Percentiles rank a stretch among this genome's conserved stretches.
These are phyloP conservation scores for Vitellaria paradoxa DNA, from an alignment of 179 eudicot species.

Conservation along the genomic window DNA sequence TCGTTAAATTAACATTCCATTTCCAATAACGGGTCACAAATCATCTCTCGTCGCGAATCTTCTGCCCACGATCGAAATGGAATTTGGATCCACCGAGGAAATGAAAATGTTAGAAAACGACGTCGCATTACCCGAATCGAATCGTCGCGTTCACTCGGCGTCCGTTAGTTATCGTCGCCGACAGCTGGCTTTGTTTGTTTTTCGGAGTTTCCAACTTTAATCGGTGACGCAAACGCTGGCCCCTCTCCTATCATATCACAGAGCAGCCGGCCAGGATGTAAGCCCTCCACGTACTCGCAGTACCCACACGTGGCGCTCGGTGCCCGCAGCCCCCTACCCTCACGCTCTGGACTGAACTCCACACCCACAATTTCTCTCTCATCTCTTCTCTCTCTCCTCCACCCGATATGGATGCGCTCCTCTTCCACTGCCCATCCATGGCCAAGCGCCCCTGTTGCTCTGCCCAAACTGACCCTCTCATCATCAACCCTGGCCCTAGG, in stretches of 20 bases:
- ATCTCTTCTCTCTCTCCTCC: constrained; percentile 22
- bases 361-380: neutral
- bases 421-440: constrained; percentile 26
- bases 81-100: too few species aligned
- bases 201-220: neutral
- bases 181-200: neutral
- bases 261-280: neutral
- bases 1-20: too few species aligned
- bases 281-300: neutral
- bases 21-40: too few species aligned
- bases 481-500: neutral
- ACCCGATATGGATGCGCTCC: constrained; percentile 32
- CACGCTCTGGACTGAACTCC: neutral
- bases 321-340: neutral
- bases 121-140: neutral
- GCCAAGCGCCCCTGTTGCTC: constrained; percentile 43
- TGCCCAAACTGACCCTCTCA: neutral
- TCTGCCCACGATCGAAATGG: too few species aligned
- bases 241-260: neutral
- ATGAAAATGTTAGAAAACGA: neutral
- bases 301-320: constrained; percentile 1
- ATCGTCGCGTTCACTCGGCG: neutral
- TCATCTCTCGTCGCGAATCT: too few species aligned
- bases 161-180: neutral
- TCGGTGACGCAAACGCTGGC: constrained; percentile 1